A percentile compares a stretch with the other conserved stretches of the same genome.
Evolutionary conservation across 345 rosid genomes (phyloP).

Genomic region (Citropsis articulata): DNA sequence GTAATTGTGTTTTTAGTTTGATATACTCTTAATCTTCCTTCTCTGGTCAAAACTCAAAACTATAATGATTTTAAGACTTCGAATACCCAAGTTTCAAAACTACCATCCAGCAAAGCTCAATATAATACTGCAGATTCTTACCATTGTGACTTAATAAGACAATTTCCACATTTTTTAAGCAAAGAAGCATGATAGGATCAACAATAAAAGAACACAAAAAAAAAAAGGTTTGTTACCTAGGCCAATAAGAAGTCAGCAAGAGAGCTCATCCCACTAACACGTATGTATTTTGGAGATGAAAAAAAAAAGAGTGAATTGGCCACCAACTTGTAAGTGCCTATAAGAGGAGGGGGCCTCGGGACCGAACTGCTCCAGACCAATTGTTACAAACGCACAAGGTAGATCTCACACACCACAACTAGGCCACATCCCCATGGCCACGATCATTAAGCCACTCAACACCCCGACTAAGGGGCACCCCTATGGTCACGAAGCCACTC

Average conservation of each 20-base stretch:
- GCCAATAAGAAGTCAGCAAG: constrained; percentile 73
- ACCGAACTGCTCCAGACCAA: no score
- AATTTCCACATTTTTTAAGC: not conserved
- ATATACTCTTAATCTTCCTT: not conserved
- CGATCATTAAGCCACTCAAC: no score
- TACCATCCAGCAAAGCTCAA: not conserved
- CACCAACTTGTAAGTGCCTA: no score
- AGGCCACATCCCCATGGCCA: no score
- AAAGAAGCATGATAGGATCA: not conserved
- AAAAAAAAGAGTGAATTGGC: no score
- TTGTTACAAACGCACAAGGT: no score
- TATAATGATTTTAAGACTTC: not conserved
- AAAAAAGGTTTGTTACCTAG: constrained; percentile 35
- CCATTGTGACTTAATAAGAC: not conserved
- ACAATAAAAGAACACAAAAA: constrained; percentile 2
- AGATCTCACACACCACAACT: no score
- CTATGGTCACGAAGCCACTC: no score
- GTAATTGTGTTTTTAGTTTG: not conserved
- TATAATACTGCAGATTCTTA: not conserved
- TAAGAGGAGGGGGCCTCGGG: no score
- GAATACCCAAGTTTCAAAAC: not conserved
- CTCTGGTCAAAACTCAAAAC: not conserved
- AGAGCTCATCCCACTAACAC: constrained; percentile 72
- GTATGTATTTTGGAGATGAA: not conserved
- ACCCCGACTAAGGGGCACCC: no score